Evolutionary conservation across 176 grass and related monocot species (phyloP).

Genomic region (Oryza longistaminata): DNA sequence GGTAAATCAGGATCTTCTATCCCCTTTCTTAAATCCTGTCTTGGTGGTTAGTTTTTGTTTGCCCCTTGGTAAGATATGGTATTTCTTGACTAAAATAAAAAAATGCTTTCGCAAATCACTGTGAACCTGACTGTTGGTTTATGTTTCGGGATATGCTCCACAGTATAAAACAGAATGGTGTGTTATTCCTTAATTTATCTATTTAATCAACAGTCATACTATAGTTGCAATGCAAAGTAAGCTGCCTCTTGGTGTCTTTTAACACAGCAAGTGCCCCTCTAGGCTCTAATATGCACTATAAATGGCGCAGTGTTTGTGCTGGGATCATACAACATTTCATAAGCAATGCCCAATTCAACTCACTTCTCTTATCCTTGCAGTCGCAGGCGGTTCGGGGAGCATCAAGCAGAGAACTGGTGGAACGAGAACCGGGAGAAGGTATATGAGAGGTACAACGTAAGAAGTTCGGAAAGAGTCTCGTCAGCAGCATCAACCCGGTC

Average conservation of each 20-base stretch:
- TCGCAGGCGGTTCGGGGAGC: conserved; percentile 87
- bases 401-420: conserved; percentile 97
- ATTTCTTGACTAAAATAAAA: neutral
- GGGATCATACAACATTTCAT: neutral
- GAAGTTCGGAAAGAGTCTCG: conserved; percentile 70
- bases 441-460: conserved; percentile 86
- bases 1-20: conserved; percentile 48
- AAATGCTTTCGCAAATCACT: neutral
- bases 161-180: neutral
- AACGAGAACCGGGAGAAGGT: conserved; percentile 90
- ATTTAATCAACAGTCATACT: neutral
- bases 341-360: neutral
- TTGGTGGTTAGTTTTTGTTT: neutral
- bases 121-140: neutral
- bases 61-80: neutral
- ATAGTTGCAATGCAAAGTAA: neutral
- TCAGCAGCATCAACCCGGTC: conserved; percentile 74
- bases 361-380: conserved; percentile 20
- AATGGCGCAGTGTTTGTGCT: neutral
- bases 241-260: neutral
- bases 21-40: neutral
- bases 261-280: neutral
- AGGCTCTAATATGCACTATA: neutral
- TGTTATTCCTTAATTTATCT: neutral
- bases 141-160: neutral